These are phyloP conservation scores for Aureobasidium pullulans DNA, from an alignment of 2,329 filamentous ascomycete genomes.

Conservation along the genomic window DNA sequence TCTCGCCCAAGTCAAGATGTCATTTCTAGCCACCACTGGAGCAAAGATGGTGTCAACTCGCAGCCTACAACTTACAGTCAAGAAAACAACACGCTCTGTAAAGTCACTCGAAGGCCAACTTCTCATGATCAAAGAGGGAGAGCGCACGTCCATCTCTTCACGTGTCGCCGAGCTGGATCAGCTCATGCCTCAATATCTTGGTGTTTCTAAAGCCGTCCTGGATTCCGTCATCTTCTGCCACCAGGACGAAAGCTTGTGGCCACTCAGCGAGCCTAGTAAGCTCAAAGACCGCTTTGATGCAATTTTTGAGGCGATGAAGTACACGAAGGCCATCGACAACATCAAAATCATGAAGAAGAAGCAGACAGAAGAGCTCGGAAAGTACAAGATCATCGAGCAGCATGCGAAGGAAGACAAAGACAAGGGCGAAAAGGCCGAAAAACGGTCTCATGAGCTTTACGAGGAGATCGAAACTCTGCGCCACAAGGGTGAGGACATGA, in stretches of 20 bases:
- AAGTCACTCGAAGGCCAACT: slow-evolving; percentile 82
- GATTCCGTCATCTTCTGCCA: slow-evolving; percentile 98
- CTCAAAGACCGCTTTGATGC: slow-evolving; percentile 95
- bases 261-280: slow-evolving; percentile 75
- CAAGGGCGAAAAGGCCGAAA: slow-evolving; percentile 65
- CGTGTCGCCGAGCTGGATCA: slow-evolving; percentile 74
- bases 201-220: slow-evolving; percentile 81
- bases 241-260: slow-evolving; percentile 96
- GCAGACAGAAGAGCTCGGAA: slow-evolving; percentile 66
- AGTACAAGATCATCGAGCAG: slow-evolving; percentile 66
- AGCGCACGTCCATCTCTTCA: slow-evolving; percentile 70
- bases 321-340: slow-evolving; percentile 94
- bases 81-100: slow-evolving; percentile 66
- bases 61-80: slow-evolving; percentile 77
- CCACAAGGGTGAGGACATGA: slow-evolving; percentile 21
- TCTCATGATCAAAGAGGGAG: slow-evolving; percentile 68
- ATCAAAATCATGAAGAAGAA: slow-evolving; percentile 81
- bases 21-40: slow-evolving; percentile 72
- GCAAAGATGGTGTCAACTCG: slow-evolving; percentile 76
- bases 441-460: slow-evolving; percentile 56
- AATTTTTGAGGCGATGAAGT: slow-evolving; percentile 95
- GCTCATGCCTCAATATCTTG: slow-evolving; percentile 76
- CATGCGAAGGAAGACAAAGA: slow-evolving; percentile 80
- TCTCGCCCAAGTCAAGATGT: slow-evolving; percentile 82
- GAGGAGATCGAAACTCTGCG: slow-evolving; percentile 29